phyloP scores from a whole-genome alignment of 345 rosid species.

The Geranium rotundifolium region DNA sequence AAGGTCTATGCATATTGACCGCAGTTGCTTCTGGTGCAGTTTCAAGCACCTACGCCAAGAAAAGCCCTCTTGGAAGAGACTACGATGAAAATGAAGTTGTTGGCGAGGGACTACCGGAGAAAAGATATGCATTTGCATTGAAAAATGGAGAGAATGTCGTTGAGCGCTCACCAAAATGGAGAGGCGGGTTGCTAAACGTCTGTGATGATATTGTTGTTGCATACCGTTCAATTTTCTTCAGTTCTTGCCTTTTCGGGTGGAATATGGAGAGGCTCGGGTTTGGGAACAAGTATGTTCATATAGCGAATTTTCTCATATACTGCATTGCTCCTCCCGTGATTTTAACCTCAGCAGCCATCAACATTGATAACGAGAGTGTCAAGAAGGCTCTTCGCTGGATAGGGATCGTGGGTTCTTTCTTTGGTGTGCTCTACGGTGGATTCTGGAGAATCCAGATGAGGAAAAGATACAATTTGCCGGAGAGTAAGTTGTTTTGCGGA shows the following conservation, averaged over 20 bases:
- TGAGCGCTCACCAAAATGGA: slow-evolving; percentile 34
- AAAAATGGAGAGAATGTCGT: slow-evolving; percentile 7
- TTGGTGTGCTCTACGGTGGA: slow-evolving; percentile 48
- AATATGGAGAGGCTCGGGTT: slow-evolving; percentile 55
- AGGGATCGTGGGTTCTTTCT: slow-evolving; percentile 34
- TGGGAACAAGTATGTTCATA: slow-evolving; percentile 46
- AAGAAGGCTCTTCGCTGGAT: slow-evolving; percentile 25
- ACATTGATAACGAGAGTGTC: slow-evolving; percentile 29
- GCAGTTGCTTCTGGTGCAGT: too few relatives aligned
- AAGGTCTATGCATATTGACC: too few relatives aligned
- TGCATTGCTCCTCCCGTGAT: slow-evolving; percentile 43
- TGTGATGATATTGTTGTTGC: slow-evolving; percentile 27
- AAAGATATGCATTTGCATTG: slow-evolving; percentile 25
- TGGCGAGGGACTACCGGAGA: background rate
- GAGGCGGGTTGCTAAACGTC: slow-evolving; percentile 37
- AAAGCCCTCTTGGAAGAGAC: background rate
- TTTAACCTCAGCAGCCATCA: slow-evolving; percentile 42
- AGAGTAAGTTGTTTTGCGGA: slow-evolving; percentile 17
- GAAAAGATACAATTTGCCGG: slow-evolving; percentile 34
- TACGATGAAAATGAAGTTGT: too few relatives aligned
- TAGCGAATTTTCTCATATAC: slow-evolving; percentile 34
- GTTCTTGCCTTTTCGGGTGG: slow-evolving; percentile 46
- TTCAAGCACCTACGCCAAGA: background rate
- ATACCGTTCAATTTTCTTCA: slow-evolving; percentile 28
- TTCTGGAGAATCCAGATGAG: slow-evolving; percentile 59